A percentile compares a stretch with the other conserved stretches of the same genome.
Evolutionary conservation across 805 yeast genomes (phyloP).

Genomic region (Vanderwaltozyma polyspora): DNA sequence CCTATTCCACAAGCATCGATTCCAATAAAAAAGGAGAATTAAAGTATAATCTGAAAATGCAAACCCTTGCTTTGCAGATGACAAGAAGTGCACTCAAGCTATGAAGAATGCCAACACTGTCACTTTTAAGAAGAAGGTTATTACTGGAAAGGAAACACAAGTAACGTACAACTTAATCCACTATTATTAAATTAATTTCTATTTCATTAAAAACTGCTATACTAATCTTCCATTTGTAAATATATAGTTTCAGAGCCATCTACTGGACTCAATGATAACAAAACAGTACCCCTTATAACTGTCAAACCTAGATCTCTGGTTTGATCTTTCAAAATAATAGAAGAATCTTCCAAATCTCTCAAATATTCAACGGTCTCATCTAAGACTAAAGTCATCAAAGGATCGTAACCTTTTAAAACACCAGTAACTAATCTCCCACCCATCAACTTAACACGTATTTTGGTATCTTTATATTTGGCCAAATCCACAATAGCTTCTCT

Average conservation of each 20-base stretch:
- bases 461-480: conserved; percentile 60
- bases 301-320: conserved; percentile 66
- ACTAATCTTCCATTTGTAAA: not conserved
- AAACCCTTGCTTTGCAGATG: too few species aligned
- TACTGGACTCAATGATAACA: conserved; percentile 34
- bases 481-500: conserved; percentile 83
- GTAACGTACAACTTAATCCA: too few species aligned
- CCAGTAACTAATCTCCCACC: conserved; percentile 87
- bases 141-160: too few species aligned
- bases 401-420: conserved; percentile 70
- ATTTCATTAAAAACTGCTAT: too few species aligned
- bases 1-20: too few species aligned
- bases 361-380: conserved; percentile 56
- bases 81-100: too few species aligned
- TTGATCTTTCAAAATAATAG: conserved; percentile 36
- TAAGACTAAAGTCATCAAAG: conserved; percentile 65
- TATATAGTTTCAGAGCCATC: conserved; percentile 26
- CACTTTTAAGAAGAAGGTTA: too few species aligned
- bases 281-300: conserved; percentile 75
- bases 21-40: too few species aligned
- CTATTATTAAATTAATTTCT: too few species aligned
- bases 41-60: too few species aligned
- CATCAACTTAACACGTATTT: conserved; percentile 64
- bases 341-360: conserved; percentile 53
- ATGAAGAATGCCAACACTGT: too few species aligned